A percentile compares a stretch with the other conserved stretches of the same genome.
These are phyloP conservation scores for Furcasterigmium furcatum DNA, from an alignment of 2,329 filamentous ascomycete species.

Conservation along the genomic window DNA sequence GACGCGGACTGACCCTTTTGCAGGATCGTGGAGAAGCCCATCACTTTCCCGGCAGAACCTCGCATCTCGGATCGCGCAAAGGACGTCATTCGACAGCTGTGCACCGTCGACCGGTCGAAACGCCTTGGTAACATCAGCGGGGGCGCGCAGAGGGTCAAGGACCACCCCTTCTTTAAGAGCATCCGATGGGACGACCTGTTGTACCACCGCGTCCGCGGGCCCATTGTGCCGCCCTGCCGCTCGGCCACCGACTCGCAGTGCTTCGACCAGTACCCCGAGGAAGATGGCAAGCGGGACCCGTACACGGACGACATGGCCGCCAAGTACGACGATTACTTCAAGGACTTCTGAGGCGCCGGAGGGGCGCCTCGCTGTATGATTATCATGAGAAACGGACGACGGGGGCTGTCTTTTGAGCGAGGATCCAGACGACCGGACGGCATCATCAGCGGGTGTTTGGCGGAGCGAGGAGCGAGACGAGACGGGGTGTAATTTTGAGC, in stretches of 20 bases:
- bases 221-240: constrained; percentile 72
- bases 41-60: constrained; percentile 69
- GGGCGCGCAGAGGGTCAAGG: constrained; percentile 68
- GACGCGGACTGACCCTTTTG: constrained; percentile 1
- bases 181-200: constrained; percentile 74
- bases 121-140: constrained; percentile 77
- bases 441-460: not conserved
- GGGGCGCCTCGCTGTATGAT: constrained; percentile 1
- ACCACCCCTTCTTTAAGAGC: constrained; percentile 70
- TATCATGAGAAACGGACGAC: not conserved
- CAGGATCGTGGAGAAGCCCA: constrained; percentile 75
- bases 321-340: constrained; percentile 69
- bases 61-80: constrained; percentile 65
- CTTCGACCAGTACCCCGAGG: constrained; percentile 80
- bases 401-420: not conserved
- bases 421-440: not conserved
- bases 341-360: constrained; percentile 66
- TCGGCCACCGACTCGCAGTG: constrained; percentile 74
- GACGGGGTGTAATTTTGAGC: not conserved
- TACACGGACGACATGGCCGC: constrained; percentile 68
- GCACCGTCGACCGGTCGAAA: constrained; percentile 74
- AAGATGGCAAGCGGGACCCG: constrained; percentile 59
- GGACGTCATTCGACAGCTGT: constrained; percentile 73
- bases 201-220: constrained; percentile 60
- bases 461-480: not conserved